phyloP scores from a whole-genome alignment of 352 stramenopile species.

The Poterioochromonas sp. region DNA sequence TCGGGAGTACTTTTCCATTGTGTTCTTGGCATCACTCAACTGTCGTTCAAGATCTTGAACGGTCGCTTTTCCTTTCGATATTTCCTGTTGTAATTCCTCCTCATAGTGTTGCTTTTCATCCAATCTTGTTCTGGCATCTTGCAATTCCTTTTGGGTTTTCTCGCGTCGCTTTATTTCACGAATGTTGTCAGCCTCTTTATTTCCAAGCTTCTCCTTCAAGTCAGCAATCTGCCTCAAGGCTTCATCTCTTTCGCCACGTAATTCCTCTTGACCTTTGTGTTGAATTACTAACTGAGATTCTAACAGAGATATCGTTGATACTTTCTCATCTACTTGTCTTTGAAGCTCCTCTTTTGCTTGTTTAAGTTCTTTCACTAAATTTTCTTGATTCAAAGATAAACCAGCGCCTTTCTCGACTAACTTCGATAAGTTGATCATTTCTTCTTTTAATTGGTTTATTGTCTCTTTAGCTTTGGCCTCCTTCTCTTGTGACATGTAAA shows the following conservation, averaged over 20 bases:
- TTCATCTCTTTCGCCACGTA: neutral
- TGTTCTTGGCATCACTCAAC: conserved; percentile 56
- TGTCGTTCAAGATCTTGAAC: conserved; percentile 69
- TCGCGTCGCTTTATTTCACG: conserved; percentile 16
- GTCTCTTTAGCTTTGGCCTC: conserved; percentile 74
- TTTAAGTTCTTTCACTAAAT: conserved; percentile 60
- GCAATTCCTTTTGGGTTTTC: conserved; percentile 33
- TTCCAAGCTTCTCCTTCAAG: neutral
- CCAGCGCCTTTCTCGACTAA: conserved; percentile 85
- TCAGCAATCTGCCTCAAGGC: neutral
- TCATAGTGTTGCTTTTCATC: neutral
- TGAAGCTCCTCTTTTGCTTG: conserved; percentile 27
- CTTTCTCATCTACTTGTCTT: conserved; percentile 9
- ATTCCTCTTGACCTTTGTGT: conserved; percentile 11
- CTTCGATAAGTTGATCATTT: conserved; percentile 85
- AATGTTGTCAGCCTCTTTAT: conserved; percentile 1
- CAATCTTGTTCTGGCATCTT: neutral
- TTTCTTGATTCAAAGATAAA: conserved; percentile 79
- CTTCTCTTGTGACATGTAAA: conserved; percentile 59
- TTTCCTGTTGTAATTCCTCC: conserved; percentile 44
- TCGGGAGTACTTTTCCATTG: conserved; percentile 83
- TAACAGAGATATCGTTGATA: neutral
- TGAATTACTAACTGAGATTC: neutral
- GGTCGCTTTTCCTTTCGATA: conserved; percentile 56
- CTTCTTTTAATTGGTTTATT: conserved; percentile 86